Evolutionary conservation across 177 flowering plant species (phyloP).

Genomic region (Vitis hybrid): DNA sequence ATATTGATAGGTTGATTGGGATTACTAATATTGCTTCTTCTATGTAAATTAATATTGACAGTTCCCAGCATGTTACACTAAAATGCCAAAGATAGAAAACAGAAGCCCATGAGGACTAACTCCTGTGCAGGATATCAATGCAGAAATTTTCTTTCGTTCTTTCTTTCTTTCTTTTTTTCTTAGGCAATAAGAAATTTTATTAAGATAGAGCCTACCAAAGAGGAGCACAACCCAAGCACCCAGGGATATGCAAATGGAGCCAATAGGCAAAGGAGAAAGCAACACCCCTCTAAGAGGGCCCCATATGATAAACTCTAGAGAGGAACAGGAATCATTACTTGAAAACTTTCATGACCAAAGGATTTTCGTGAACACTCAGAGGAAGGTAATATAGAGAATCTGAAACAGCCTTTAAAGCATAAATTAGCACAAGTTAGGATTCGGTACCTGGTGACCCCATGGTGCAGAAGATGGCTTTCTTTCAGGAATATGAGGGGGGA

Average conservation of each 20-base stretch:
- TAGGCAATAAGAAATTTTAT: not conserved
- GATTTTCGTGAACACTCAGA: too few species aligned
- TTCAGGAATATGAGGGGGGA: conserved; percentile 61
- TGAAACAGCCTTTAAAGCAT: not conserved
- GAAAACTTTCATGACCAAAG: too few species aligned
- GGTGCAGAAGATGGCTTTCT: conserved; percentile 52
- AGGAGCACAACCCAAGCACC: too few species aligned
- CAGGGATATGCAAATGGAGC: too few species aligned
- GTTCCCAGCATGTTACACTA: not conserved
- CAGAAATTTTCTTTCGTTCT: too few species aligned
- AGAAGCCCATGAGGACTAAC: not conserved
- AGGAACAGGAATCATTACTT: too few species aligned
- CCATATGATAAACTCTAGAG: too few species aligned
- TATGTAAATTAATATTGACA: not conserved
- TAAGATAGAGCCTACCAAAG: too few species aligned
- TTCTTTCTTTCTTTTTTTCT: too few species aligned
- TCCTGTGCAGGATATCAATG: not conserved
- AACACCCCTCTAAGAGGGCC: too few species aligned
- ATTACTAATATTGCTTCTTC: not conserved
- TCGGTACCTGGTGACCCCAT: conserved; percentile 74
- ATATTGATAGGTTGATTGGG: not conserved
- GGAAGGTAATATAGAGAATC: not conserved
- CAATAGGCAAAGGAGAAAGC: too few species aligned
- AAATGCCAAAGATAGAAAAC: not conserved
- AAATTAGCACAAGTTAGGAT: not conserved